phyloP scores from a whole-genome alignment of 139 green algal species.

The Chlorella sorokiniana region DNA sequence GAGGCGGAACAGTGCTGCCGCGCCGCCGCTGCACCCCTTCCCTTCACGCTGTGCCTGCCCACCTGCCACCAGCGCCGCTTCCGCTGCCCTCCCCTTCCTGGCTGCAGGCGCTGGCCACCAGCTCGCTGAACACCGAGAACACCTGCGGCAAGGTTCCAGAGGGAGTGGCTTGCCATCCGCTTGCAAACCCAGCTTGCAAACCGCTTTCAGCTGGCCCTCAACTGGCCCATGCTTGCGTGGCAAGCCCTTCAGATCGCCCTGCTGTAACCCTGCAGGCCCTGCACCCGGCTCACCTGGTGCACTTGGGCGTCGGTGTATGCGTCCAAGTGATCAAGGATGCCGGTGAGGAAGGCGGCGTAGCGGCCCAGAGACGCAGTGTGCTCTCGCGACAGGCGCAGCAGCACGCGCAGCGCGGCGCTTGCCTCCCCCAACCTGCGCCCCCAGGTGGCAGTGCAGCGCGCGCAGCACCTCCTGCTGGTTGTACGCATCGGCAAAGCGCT shows the following conservation, averaged over 20 bases:
- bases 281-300: conserved; percentile 14
- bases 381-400: conserved; percentile 26
- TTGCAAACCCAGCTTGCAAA: not conserved
- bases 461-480: conserved; percentile 45
- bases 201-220: not conserved
- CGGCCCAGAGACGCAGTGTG: conserved; percentile 31
- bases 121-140: conserved; percentile 45
- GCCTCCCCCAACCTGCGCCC: conserved; percentile 18
- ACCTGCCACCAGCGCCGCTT: not conserved
- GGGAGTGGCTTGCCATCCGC: not conserved
- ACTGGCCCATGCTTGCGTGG: not conserved
- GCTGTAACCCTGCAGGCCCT: not conserved
- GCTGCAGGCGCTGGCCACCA: conserved; percentile 29
- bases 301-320: conserved; percentile 39
- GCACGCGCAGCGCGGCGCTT: conserved; percentile 38
- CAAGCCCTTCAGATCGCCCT: not conserved
- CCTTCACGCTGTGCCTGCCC: not conserved
- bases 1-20: not conserved
- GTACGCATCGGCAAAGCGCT: conserved; percentile 25
- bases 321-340: conserved; percentile 44
- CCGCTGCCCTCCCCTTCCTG: not conserved
- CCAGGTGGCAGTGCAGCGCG: conserved; percentile 41
- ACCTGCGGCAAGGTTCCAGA: not conserved
- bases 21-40: too few relatives aligned
- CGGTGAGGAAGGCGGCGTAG: conserved; percentile 46